Evolutionary conservation across 495 filamentous ascomycete genomes (phyloP), one percentile per base, ranked within the genome.

Genomic region (Tuber umbilicatum): DNA sequence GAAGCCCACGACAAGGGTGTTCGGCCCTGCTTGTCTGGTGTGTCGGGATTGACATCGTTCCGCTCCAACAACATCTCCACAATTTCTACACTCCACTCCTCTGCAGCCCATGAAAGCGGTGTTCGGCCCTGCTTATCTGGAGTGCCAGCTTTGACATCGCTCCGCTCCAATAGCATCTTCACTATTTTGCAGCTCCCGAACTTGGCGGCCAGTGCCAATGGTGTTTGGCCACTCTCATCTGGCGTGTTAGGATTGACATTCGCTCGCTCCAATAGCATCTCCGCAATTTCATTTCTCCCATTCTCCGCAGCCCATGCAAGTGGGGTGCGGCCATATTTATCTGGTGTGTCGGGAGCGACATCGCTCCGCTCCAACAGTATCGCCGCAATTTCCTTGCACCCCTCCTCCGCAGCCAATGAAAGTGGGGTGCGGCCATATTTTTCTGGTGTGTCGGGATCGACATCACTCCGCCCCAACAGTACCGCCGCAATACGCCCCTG

Each of bases 351-450:
- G 21, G 31, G 38, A 68, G 70, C 14, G 1, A 39, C 39, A 39
- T 39, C 7, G 7, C 7, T 39, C 0, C 39, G 7, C 0, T 39
- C 39, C 39, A 39, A 39, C 7, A 39, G 39, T 7, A 39, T 3
- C 4, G 4, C 39, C 1, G 7, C 39, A 39, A 39, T 7, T 39
- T 7, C 39, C 4, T 0, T 5, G 7, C 7, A 5, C 39, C 39
- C 39, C 39, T 1, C 39, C 39, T 7, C 0, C 7, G 84, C 83
- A 37, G 85, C 85, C 17, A 2, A 47, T 76, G 73, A 83, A 55
- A 87, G 79, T 50, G 85, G 83, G 6, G 82, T 85, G 38, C 80
- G 81, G 37, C 79, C 76, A 71, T 75, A 7, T 31, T 19, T 40
- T 17, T 85, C 78, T 67, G 68, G 74, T 37, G 45, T 50, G 43